Base-by-base conservation (phyloP, 179 eudicot genomes). In the Sideroxylon spinosum region DNA sequence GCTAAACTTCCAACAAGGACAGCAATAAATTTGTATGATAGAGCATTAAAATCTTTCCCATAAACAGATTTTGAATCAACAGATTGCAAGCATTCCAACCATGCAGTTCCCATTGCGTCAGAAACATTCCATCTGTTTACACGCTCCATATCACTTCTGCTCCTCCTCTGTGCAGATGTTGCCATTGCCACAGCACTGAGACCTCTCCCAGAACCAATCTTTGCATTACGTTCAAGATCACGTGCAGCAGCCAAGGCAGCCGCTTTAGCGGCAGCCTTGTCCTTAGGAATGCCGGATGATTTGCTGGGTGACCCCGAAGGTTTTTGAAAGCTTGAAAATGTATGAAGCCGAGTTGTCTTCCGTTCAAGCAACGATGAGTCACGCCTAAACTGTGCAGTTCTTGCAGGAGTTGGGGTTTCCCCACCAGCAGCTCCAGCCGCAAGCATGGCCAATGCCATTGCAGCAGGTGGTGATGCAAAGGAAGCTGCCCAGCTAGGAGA, bases 171-270 rank as follows among this genome's bases (percentile, higher is more conserved):
- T 56, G 92, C 90, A 79, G 99, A 89, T 68, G 99, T 96, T 78
- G 99, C 99, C 99, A 96, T 96, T 83, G 99, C 99, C 81, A 96
- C 99, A 73, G 99, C 99, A 89, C 98, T 96, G 56, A 96, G 94
- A 78, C 99, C 99, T 87, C 99, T 91, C 75, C 99, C 99, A 46
- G 98, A 91, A 53, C 99, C 99, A 86, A 96, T 90, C 78, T 95
- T 94, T 14, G 99, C 94, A 89, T 86, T 91, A 75, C 99, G 97
- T 82, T 96, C 98, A 83, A 96, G 92, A 82, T 96, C 99, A 64
- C 99, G 97, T 12, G 99, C 99, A 78, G 98, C 99, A 82, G 98
- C 96, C 89, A 96, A 88, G 53, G 99, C 97, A 79, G 99, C 98
- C 5, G 98, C 97, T 88, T 94, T 96, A 74, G 99, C 98, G 80